Conservation (phyloP, 495 filamentous ascomycete genomes). For the Annulohypoxylon maeteangense region DNA sequence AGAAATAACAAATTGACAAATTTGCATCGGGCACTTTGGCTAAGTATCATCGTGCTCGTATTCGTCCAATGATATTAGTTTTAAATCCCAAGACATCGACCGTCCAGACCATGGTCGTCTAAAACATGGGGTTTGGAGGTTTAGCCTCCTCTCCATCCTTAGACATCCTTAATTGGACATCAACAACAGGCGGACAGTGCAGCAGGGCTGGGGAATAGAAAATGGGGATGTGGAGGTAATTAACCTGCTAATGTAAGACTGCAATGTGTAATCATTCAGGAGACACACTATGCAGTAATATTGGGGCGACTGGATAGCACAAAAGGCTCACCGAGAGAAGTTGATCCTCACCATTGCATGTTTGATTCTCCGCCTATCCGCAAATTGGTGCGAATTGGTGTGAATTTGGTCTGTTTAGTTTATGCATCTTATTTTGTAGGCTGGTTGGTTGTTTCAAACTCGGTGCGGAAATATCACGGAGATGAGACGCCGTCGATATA, state of each 20-base stretch:
- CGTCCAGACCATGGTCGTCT: not conserved
- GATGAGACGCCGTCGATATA: constrained; percentile 12
- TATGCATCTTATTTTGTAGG: not conserved
- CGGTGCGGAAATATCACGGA: constrained; percentile 34
- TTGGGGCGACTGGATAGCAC: not conserved
- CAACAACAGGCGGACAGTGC: not conserved
- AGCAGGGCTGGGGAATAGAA: not conserved
- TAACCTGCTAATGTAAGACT: not conserved
- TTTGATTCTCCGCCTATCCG: constrained; percentile 20
- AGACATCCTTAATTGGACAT: constrained; percentile 24
- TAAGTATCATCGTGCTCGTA: not conserved
- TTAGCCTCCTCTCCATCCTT: constrained; percentile 24
- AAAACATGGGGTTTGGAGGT: not conserved
- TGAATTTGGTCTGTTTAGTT: not conserved
- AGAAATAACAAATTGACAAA: not conserved
- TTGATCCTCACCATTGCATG: not conserved
- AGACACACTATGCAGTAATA: not conserved
- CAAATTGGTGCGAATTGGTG: not conserved
- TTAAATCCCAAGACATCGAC: not conserved
- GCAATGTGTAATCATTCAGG: constrained; percentile 8
- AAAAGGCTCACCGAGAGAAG: constrained; percentile 27
- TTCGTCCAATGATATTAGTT: constrained; percentile 2
- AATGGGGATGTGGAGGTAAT: not conserved
- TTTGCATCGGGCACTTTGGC: not conserved
- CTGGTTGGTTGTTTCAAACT: constrained; percentile 7